A percentile compares a stretch with the other conserved stretches of the same genome.
phyloP scores from a whole-genome alignment of 2,329 filamentous ascomycete species.

The Colletotrichum scovillei region DNA sequence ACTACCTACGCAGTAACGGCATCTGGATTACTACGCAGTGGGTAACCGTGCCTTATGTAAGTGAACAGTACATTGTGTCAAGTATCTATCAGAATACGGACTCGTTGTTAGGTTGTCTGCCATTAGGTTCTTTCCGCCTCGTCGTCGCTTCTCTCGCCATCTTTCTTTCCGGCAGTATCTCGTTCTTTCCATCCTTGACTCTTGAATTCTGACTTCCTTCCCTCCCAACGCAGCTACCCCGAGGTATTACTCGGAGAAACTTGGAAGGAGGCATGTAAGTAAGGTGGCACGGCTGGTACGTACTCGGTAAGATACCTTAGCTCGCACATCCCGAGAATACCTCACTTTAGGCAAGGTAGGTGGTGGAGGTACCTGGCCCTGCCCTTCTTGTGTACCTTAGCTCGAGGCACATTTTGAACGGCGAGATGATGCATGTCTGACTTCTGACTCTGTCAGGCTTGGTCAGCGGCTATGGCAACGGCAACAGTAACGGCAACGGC shows the following conservation, averaged over 20 bases:
- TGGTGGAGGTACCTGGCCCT: too few relatives aligned
- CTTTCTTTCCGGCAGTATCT: background rate
- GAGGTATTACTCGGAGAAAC: background rate
- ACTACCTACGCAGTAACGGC: too few relatives aligned
- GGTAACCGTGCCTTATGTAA: background rate
- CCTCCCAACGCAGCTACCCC: background rate
- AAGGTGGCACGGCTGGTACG: background rate
- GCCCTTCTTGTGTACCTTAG: background rate
- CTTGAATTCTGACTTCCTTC: background rate
- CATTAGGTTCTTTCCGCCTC: background rate
- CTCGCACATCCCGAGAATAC: background rate
- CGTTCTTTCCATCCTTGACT: background rate
- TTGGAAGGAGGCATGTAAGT: background rate
- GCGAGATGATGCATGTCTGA: background rate
- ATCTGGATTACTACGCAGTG: background rate
- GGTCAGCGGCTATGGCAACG: constrained; percentile 12
- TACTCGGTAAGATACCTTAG: background rate
- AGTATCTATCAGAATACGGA: background rate
- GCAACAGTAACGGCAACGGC: background rate
- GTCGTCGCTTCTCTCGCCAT: background rate
- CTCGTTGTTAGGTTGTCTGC: background rate
- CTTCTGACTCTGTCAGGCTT: constrained; percentile 17
- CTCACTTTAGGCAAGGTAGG: background rate
- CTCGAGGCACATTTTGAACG: background rate
- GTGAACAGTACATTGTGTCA: background rate